Evolutionary conservation across 2,329 filamentous ascomycete species (phyloP), one percentile per base, ranked within the genome.

Genomic region (Colletotrichum tofieldiae): DNA sequence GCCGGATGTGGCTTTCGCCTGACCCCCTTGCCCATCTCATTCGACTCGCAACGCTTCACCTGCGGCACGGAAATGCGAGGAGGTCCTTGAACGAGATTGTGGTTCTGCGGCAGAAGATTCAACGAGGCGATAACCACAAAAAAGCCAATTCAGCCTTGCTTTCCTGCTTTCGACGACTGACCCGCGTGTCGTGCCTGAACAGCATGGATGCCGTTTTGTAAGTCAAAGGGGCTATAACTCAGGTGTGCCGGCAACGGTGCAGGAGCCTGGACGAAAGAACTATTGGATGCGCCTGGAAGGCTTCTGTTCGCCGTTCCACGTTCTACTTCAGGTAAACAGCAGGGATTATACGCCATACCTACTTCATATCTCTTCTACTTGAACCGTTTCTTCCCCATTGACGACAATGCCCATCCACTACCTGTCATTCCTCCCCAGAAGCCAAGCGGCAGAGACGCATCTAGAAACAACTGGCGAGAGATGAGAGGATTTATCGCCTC

Each of bases 161-260:
- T 56, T 23, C 32, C 56, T 43, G 12, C 23, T 8, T 14, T n/a
- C 14, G n/a, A 39, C 1, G 32, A 7, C 37, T 9, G 1, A 6
- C 5, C 49, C 43, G 12, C 29, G 20, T 5, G 23, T 26, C n/a
- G 37, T 9, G 20, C 20, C 20, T 6, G n/a, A 11, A 9, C 32
- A 37, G 20, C 20, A 39, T 5, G 20, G 4, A 26, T 8, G 37
- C n/a, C 43, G n/a, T 2, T 2, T 29, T 12, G n/a, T 45, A 29
- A 39, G 16, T 18, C n/a, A 11, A 56, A 23, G n/a, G 54, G 6
- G 7, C 9, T 16, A 11, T 35, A 3, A 23, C 2, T n/a, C 29
- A 29, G 32, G 43, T 29, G 16, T n/a, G 55, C 41, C 32, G 56
- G 49, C 32, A 62, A 47, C 39, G 41, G 51, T 67, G 68, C 49